phyloP scores from a whole-genome alignment of 2,329 filamentous ascomycete species.

The Amylocarpus encephaloides region DNA sequence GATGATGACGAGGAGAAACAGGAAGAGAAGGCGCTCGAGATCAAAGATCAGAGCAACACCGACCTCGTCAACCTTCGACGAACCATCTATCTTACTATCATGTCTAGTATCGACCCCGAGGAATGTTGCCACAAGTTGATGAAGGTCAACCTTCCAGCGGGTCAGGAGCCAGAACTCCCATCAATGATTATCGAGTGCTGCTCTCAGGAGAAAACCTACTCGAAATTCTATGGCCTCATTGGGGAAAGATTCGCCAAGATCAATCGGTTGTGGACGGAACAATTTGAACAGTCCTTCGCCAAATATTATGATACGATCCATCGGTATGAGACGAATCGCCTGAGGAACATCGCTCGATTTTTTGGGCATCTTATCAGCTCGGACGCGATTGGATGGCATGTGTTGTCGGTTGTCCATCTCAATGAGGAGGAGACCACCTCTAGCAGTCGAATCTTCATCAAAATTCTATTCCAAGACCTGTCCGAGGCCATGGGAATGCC shows the following conservation, averaged over 20 bases:
- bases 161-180: slow-evolving; percentile 82
- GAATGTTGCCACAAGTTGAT: slow-evolving; percentile 97
- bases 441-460: slow-evolving; percentile 95
- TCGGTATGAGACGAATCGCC: slow-evolving; percentile 88
- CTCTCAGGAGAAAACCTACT: slow-evolving; percentile 93
- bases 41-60: slow-evolving; percentile 96
- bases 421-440: slow-evolving; percentile 97
- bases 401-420: slow-evolving; percentile 74
- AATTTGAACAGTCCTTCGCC: slow-evolving; percentile 84
- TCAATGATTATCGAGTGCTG: slow-evolving; percentile 98
- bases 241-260: slow-evolving; percentile 94
- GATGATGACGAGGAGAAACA: slow-evolving; percentile 66
- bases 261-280: slow-evolving; percentile 86
- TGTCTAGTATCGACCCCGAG: slow-evolving; percentile 92
- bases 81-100: slow-evolving; percentile 95
- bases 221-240: slow-evolving; percentile 93
- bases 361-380: slow-evolving; percentile 87
- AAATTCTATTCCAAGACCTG: slow-evolving; percentile 92
- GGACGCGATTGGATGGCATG: slow-evolving; percentile 89
- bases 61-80: slow-evolving; percentile 89
- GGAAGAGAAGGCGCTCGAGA: slow-evolving; percentile 79
- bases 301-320: slow-evolving; percentile 98
- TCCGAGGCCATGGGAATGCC: slow-evolving; percentile 79
- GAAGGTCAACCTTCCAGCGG: slow-evolving; percentile 81
- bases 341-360: slow-evolving; percentile 91